Conservation (phyloP, 2,329 filamentous ascomycete species). For the Microcyclospora tardicrescens region DNA sequence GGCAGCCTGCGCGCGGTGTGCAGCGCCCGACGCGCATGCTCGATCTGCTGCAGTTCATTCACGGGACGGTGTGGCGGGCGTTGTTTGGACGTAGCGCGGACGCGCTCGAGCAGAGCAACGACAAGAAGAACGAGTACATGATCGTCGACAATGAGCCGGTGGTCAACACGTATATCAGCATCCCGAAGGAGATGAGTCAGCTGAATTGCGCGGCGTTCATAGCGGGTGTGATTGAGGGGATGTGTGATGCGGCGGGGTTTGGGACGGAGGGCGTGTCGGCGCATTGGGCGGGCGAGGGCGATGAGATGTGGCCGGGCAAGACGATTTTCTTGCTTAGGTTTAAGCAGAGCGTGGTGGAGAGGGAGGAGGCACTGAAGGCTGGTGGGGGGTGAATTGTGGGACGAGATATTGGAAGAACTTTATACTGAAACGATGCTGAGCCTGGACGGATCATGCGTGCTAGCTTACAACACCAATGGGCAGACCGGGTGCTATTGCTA, state of each 20-base stretch:
- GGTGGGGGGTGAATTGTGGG: constrained; percentile 13
- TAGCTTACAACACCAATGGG: constrained; percentile 2
- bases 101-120: constrained; percentile 76
- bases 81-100: constrained; percentile 86
- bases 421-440: not conserved
- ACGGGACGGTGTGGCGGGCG: constrained; percentile 80
- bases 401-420: not conserved
- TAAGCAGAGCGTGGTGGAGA: constrained; percentile 75
- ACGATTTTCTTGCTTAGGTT: constrained; percentile 96
- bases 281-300: constrained; percentile 52
- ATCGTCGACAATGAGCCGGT: constrained; percentile 96
- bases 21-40: constrained; percentile 76
- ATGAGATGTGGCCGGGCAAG: constrained; percentile 78
- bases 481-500: not conserved
- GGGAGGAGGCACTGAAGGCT: constrained; percentile 49
- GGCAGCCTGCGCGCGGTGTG: constrained; percentile 41
- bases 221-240: constrained; percentile 86
- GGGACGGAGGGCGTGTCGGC: constrained; percentile 72
- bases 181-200: constrained; percentile 91
- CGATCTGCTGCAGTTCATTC: constrained; percentile 86
- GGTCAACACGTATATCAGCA: constrained; percentile 84
- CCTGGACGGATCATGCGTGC: too few species aligned
- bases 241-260: constrained; percentile 87
- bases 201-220: constrained; percentile 94
- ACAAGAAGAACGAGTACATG: constrained; percentile 93